Evolutionary conservation across 73 alveolate genomes (phyloP).

Genomic region (Symbiodinium natans): DNA sequence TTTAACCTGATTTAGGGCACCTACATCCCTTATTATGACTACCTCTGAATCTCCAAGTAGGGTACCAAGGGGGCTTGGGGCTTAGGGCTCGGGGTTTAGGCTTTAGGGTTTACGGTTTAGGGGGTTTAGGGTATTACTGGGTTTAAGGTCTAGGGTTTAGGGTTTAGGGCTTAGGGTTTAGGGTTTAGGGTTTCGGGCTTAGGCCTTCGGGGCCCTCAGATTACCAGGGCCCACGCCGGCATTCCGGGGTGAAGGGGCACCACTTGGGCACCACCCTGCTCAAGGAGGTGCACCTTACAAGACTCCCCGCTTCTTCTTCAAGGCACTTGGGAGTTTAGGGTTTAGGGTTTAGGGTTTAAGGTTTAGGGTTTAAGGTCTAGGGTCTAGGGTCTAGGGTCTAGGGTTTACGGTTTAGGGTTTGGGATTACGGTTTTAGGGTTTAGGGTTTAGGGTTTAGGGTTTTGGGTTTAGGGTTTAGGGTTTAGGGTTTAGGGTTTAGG

Average conservation of each 20-base stretch:
- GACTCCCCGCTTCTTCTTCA: too few relatives aligned
- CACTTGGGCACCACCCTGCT: slow-evolving; percentile 87
- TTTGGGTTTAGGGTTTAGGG: not conserved
- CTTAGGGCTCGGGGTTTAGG: not conserved
- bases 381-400: not conserved
- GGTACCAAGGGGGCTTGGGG: too few relatives aligned
- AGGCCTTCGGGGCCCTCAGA: not conserved
- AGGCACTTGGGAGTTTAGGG: not conserved
- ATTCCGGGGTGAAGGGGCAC: slow-evolving; percentile 67
- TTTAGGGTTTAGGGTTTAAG: not conserved
- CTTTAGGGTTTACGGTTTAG: not conserved
- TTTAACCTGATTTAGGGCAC: not conserved
- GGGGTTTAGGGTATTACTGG: not conserved
- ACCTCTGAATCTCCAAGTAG: too few relatives aligned
- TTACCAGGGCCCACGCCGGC: slow-evolving; percentile 1
- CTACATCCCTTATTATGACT: not conserved
- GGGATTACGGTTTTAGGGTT: too few relatives aligned
- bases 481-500: not conserved
- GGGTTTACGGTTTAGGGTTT: not conserved
- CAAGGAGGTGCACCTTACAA: slow-evolving; percentile 32
- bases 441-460: too few relatives aligned
- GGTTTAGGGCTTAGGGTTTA: too few relatives aligned
- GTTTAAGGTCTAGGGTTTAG: too few relatives aligned
- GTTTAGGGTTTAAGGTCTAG: not conserved
- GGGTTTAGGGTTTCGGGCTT: too few relatives aligned